Evolutionary conservation across 176 grass and related monocot genomes (phyloP), one percentile per base, ranked within the genome.

Genomic region (Juncus effusus): DNA sequence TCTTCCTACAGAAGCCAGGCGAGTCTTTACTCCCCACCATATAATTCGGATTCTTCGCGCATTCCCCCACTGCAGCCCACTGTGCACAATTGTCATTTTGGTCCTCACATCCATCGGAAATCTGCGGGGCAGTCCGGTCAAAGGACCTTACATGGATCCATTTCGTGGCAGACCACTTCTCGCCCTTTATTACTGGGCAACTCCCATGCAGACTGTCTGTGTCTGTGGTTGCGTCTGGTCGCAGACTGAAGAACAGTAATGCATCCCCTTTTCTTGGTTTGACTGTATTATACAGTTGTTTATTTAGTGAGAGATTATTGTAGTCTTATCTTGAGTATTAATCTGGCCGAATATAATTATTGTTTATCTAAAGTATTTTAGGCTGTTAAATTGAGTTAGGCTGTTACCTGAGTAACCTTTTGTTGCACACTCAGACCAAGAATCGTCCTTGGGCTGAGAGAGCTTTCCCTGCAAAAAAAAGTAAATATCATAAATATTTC

Each of bases 71-170:
- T 3, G 85, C 77, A 41, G 84, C 93, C 93, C 93, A 96, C 54
- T 81, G 77, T 0, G 77, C 51, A 40, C 93, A 96, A 9, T 71
- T 76, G 39, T 6, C 51, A 19, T 96, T 91, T 10, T 84, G 74
- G 3, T 96, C 93, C 58, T 86, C 84, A 2, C 87, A 96, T 38
- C 61, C 74, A 0, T 78, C 68, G 53, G 56, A 51, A 0, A 78
- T 56, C 15, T 57, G 8, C 49, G 69, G 71, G 16, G 36, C 58
- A 42, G 61, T 12, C 54, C 70, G 53, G 35, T 86, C 87, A 16
- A 90, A 96, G 51, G 92, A 96, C 64, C 74, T 88, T 65, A 96
- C 87, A 66, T 91, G 92, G 81, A 91, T 88, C 92, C 92, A 96
- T 91, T 96, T 88, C 63, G 92, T 90, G 2, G 85, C 92, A 0